Percentiles rank a stretch among this genome's conserved stretches.
Conservation (phyloP, 805 yeast species). For the Lachancea quebecensis region DNA sequence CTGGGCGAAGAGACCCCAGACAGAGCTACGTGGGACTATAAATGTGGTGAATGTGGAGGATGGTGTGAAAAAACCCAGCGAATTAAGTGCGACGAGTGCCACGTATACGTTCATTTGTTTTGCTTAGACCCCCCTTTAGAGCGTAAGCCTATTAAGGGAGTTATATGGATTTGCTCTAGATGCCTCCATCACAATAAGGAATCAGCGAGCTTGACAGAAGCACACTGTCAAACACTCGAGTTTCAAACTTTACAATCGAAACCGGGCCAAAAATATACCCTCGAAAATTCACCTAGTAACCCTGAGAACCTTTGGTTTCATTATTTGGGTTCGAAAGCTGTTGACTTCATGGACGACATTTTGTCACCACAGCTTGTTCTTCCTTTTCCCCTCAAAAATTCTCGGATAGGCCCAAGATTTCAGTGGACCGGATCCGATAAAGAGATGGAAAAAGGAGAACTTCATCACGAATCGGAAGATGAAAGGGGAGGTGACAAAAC, state of each 20-base stretch:
- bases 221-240: too few relatives aligned
- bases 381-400: constrained; percentile 26
- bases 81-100: constrained; percentile 75
- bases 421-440: constrained; percentile 27
- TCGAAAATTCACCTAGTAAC: neutral
- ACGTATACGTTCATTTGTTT: constrained; percentile 62
- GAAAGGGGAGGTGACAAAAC: constrained; percentile 67
- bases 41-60: constrained; percentile 68
- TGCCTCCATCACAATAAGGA: constrained; percentile 48
- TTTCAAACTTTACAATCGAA: too few relatives aligned
- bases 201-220: neutral
- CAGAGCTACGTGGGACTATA: constrained; percentile 7
- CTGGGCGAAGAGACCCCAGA: constrained; percentile 7
- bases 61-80: constrained; percentile 78
- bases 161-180: constrained; percentile 82
- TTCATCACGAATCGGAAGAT: constrained; percentile 6
- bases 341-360: constrained; percentile 19
- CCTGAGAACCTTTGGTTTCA: constrained; percentile 21
- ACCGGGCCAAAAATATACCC: neutral
- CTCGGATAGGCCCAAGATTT: constrained; percentile 21
- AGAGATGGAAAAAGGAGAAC: constrained; percentile 9
- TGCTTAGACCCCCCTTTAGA: constrained; percentile 82
- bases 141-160: constrained; percentile 77
- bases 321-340: constrained; percentile 23
- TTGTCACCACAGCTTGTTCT: constrained; percentile 13